Percentiles rank a stretch among this genome's conserved stretches.
Conservation (phyloP, 2,329 filamentous ascomycete genomes). For the Tolypocladium ophioglossoides region DNA sequence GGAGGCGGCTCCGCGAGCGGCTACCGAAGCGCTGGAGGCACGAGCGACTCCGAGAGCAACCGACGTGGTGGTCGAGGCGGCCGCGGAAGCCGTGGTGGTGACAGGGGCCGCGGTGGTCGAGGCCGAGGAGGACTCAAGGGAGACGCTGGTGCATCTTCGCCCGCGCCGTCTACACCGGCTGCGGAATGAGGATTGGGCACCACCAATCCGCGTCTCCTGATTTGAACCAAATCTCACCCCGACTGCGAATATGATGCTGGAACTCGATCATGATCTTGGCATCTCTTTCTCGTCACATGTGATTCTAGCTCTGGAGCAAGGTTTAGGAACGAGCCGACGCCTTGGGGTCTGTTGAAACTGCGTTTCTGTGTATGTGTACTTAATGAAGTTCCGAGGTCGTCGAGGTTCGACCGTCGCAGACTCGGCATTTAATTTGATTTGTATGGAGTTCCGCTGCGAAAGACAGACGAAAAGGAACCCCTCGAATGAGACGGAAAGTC, state of each 20-base stretch:
- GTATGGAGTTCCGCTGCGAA: conserved; percentile 19
- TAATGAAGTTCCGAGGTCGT: conserved; percentile 23
- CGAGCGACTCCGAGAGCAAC: conserved; percentile 54
- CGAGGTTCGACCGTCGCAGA: conserved; percentile 15
- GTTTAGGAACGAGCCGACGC: conserved; percentile 6
- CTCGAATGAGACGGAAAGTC: background rate
- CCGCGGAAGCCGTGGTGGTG: conserved; percentile 46
- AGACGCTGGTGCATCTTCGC: conserved; percentile 44
- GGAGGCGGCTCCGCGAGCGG: conserved; percentile 54
- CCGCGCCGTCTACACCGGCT: conserved; percentile 38
- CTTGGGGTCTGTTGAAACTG: conserved; percentile 3
- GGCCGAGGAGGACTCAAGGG: conserved; percentile 49
- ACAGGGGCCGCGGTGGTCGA: conserved; percentile 46
- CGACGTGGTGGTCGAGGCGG: conserved; percentile 45
- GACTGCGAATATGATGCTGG: background rate
- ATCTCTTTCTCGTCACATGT: conserved; percentile 6
- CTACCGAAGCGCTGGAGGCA: conserved; percentile 75
- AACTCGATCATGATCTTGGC: background rate
- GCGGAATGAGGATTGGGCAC: conserved; percentile 15
- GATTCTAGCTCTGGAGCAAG: conserved; percentile 11
- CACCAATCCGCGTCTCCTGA: background rate
- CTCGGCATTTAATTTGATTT: conserved; percentile 19
- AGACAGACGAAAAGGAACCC: background rate
- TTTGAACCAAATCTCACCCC: background rate
- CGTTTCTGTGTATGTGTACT: conserved; percentile 20